Evolutionary conservation across 192 early-diverging fungal species (phyloP).

Genomic region (Ambispora gerdemannii): DNA sequence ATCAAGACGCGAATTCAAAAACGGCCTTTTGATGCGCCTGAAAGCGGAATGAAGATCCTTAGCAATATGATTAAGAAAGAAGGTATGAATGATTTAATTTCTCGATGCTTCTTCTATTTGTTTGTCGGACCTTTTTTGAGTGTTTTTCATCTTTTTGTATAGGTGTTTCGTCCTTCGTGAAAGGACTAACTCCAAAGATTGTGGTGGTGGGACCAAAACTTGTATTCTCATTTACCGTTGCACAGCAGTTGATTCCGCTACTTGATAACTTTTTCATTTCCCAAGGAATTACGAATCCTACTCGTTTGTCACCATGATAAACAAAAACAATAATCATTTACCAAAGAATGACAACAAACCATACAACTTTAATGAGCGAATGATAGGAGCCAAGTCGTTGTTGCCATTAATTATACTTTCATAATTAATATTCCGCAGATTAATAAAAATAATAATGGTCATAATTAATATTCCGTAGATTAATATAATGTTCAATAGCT

Average conservation of each 20-base stretch:
- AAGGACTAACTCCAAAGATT: slow-evolving; percentile 87
- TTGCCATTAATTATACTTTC: too few species aligned
- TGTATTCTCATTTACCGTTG: slow-evolving; percentile 95
- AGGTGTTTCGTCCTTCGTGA: slow-evolving; percentile 79
- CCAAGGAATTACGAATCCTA: slow-evolving; percentile 37
- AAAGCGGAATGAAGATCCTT: slow-evolving; percentile 84
- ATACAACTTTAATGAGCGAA: too few species aligned
- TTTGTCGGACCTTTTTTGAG: background rate
- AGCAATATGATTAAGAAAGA: slow-evolving; percentile 88
- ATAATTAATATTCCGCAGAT: too few species aligned
- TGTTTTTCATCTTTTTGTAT: background rate
- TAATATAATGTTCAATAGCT: too few species aligned
- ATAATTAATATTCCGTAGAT: too few species aligned
- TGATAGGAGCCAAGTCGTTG: too few species aligned
- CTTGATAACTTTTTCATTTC: slow-evolving; percentile 55
- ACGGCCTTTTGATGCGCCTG: slow-evolving; percentile 80
- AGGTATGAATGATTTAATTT: slow-evolving; percentile 52
- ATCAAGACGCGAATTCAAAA: slow-evolving; percentile 99
- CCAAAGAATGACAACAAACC: too few species aligned
- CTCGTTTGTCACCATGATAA: background rate
- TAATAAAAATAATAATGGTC: too few species aligned
- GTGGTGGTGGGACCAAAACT: slow-evolving; percentile 94
- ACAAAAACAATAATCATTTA: too few species aligned
- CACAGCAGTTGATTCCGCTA: slow-evolving; percentile 89
- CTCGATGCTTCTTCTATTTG: background rate